Evolutionary conservation across 768 basidiomycete species (phyloP).

Genomic region (Tylopilus balloui): DNA sequence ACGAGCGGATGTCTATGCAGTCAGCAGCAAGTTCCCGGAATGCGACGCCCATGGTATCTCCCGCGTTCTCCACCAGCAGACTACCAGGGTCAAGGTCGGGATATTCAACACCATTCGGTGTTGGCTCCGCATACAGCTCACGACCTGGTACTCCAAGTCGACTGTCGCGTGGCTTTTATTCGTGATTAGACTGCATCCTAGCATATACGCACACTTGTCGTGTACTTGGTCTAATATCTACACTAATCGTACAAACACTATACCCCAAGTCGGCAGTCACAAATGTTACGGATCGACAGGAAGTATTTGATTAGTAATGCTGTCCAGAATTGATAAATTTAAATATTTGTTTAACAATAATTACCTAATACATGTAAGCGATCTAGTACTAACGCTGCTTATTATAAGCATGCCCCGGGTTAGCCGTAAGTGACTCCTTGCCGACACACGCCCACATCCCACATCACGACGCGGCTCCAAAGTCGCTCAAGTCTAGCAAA

Average conservation of each 20-base stretch:
- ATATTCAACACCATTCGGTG: slow-evolving; percentile 50
- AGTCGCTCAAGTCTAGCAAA: background rate
- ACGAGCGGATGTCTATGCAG: slow-evolving; percentile 55
- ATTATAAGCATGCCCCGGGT: slow-evolving; percentile 3
- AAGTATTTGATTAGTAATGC: no score
- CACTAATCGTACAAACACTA: no score
- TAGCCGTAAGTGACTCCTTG: background rate
- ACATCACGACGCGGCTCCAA: no score
- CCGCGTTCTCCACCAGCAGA: slow-evolving; percentile 36
- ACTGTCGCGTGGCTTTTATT: slow-evolving; percentile 38
- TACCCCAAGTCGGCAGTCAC: no score
- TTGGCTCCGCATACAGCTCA: slow-evolving; percentile 45
- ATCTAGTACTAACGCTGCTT: no score
- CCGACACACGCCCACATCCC: no score
- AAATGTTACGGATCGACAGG: no score
- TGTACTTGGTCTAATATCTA: slow-evolving; percentile 23
- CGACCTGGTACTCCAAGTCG: slow-evolving; percentile 64
- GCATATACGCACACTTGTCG: slow-evolving; percentile 2
- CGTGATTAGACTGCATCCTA: slow-evolving; percentile 17
- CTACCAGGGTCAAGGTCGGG: slow-evolving; percentile 50
- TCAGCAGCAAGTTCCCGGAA: slow-evolving; percentile 62
- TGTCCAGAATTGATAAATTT: no score
- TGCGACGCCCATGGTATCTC: slow-evolving; percentile 59
- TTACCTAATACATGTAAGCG: no score
- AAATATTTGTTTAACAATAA: no score